A percentile compares a stretch with the other conserved stretches of the same genome.
Conservation (phyloP, 78 protist genomes). For the Dictyostelium intermedium region DNA sequence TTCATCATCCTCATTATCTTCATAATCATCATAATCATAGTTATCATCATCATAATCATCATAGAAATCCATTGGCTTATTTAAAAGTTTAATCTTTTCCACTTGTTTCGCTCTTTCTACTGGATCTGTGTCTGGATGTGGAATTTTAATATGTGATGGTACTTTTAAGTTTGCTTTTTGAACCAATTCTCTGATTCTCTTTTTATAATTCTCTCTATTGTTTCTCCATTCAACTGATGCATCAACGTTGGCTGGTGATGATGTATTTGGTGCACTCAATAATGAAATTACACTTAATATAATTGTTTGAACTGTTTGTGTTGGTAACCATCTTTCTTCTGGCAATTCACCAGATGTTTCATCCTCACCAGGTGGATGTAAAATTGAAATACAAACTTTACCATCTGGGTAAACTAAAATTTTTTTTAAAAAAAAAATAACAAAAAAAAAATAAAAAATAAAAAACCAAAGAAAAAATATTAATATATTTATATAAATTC, state of each 20-base stretch:
- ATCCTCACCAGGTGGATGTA: slow-evolving; percentile 89
- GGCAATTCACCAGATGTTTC: slow-evolving; percentile 86
- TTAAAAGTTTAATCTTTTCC: slow-evolving; percentile 59
- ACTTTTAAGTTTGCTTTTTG: slow-evolving; percentile 69
- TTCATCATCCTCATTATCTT: slow-evolving; percentile 47
- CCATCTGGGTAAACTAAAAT: slow-evolving; percentile 86
- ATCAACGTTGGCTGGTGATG: slow-evolving; percentile 94
- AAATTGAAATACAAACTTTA: slow-evolving; percentile 92
- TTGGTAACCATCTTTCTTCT: slow-evolving; percentile 92
- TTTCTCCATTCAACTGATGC: slow-evolving; percentile 85
- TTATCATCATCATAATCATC: slow-evolving; percentile 48
- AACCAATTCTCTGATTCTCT: slow-evolving; percentile 34
- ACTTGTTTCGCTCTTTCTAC: slow-evolving; percentile 65
- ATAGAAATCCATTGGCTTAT: slow-evolving; percentile 67
- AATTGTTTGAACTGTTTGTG: slow-evolving; percentile 87
- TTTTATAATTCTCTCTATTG: slow-evolving; percentile 28
- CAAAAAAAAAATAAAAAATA: too few species aligned
- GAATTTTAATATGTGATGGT: slow-evolving; percentile 73
- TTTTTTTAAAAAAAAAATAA: too few species aligned
- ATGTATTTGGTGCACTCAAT: slow-evolving; percentile 86
- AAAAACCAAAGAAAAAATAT: too few species aligned
- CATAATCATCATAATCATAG: slow-evolving; percentile 39
- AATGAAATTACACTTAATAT: slow-evolving; percentile 88
- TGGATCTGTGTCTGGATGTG: slow-evolving; percentile 83
- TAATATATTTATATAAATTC: too few species aligned